A percentile compares a stretch with the other conserved stretches of the same genome.
Evolutionary conservation across 2,329 filamentous ascomycete species (phyloP).

Genomic region (Phaeosphaeriaceae sp.): DNA sequence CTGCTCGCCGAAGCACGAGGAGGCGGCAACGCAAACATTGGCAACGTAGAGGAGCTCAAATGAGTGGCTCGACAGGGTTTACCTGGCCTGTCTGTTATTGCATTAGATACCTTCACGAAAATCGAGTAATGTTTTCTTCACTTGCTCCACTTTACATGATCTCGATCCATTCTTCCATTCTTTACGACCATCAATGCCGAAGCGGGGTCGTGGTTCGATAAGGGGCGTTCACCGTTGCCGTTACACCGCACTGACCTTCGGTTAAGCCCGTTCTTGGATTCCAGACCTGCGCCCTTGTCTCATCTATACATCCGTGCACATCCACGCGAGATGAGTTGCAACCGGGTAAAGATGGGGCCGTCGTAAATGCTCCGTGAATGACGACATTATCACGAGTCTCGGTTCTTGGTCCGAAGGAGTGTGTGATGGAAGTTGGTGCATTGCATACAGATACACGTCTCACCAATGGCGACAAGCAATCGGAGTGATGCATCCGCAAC

Average conservation of each 20-base stretch:
- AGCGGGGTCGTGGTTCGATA: background rate
- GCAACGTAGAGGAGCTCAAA: constrained; percentile 21
- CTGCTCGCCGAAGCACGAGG: constrained; percentile 62
- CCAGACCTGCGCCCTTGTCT: background rate
- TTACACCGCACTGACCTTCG: background rate
- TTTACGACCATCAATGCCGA: background rate
- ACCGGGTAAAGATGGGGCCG: constrained; percentile 3
- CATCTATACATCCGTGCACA: background rate
- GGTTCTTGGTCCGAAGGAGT: background rate
- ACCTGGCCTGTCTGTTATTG: background rate
- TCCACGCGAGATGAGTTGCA: constrained; percentile 3
- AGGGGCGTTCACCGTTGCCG: constrained; percentile 1
- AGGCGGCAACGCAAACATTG: constrained; percentile 62
- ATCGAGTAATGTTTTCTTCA: constrained; percentile 2
- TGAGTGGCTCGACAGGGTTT: background rate
- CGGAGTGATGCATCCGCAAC: background rate
- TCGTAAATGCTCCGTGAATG: background rate
- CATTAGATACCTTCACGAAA: background rate
- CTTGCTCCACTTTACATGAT: background rate
- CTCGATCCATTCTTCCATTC: background rate
- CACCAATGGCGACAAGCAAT: background rate
- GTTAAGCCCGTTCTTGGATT: background rate
- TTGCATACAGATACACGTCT: background rate
- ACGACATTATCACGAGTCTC: background rate
- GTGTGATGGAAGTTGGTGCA: background rate